Evolutionary conservation across 2,329 filamentous ascomycete genomes (phyloP).

Genomic region (Leptographium lundbergii): DNA sequence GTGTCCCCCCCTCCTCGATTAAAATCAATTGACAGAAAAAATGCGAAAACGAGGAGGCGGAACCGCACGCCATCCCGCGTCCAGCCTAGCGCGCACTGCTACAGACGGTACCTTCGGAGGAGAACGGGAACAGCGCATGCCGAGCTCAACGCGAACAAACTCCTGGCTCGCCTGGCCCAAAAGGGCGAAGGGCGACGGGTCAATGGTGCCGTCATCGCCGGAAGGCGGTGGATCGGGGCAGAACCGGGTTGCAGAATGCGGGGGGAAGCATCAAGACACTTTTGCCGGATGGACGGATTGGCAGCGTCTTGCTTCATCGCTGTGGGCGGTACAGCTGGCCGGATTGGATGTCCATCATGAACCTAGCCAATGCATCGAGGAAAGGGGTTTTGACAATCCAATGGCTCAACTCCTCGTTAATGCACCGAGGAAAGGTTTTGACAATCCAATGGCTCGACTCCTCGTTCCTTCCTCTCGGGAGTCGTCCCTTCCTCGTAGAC

Average conservation of each 20-base stretch:
- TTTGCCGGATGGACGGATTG: too few species aligned
- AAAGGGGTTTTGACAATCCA: too few species aligned
- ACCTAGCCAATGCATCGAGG: too few species aligned
- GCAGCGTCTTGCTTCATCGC: too few species aligned
- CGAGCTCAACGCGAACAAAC: neutral
- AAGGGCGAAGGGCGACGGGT: neutral
- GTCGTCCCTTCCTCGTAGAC: too few species aligned
- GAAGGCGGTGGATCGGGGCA: neutral
- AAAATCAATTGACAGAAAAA: neutral
- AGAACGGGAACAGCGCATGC: neutral
- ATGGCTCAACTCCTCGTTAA: too few species aligned
- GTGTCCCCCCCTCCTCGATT: neutral
- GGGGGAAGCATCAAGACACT: neutral
- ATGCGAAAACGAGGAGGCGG: neutral
- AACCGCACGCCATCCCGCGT: neutral
- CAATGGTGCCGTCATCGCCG: neutral
- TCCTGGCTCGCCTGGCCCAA: neutral
- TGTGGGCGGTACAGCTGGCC: too few species aligned
- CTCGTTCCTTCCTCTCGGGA: too few species aligned
- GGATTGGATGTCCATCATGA: too few species aligned
- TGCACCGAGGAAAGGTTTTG: too few species aligned
- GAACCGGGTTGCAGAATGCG: neutral
- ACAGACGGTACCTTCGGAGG: neutral
- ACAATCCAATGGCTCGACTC: too few species aligned
- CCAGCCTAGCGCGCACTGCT: neutral